Percentiles rank a stretch among this genome's conserved stretches.
These are phyloP conservation scores for Blastobotrys ciferrii DNA, from an alignment of 1,139 yeast species.

Conservation along the genomic window DNA sequence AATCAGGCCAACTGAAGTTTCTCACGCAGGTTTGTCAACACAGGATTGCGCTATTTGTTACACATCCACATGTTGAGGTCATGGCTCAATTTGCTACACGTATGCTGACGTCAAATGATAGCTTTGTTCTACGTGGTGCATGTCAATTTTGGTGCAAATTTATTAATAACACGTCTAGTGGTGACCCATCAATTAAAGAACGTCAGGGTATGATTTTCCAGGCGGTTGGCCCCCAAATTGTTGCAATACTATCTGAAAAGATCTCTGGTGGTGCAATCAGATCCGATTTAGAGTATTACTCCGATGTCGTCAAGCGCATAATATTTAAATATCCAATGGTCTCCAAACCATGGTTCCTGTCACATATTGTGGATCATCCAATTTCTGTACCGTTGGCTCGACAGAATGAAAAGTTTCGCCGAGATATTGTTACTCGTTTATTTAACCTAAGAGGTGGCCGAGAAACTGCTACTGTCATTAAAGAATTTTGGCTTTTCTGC, in stretches of 20 bases:
- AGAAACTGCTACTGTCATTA: slow-evolving; percentile 54
- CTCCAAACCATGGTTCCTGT: slow-evolving; percentile 48
- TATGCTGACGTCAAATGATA: slow-evolving; percentile 55
- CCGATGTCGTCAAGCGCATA: slow-evolving; percentile 53
- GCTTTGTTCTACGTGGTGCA: slow-evolving; percentile 61
- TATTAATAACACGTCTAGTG: slow-evolving; percentile 28
- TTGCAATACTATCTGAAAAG: slow-evolving; percentile 28
- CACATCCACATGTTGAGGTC: slow-evolving; percentile 19
- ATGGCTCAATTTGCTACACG: slow-evolving; percentile 37
- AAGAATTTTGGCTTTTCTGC: slow-evolving; percentile 59
- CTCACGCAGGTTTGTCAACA: slow-evolving; percentile 27
- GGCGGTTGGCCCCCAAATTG: slow-evolving; percentile 29
- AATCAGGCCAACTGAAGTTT: slow-evolving; percentile 27
- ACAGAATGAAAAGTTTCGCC: slow-evolving; percentile 27
- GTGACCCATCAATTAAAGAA: slow-evolving; percentile 12
- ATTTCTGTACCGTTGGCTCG: slow-evolving; percentile 31
- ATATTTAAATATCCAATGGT: slow-evolving; percentile 52
- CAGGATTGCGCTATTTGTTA: slow-evolving; percentile 18
- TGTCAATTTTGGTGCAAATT: slow-evolving; percentile 65
- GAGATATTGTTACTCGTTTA: slow-evolving; percentile 51
- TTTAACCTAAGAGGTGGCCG: slow-evolving; percentile 65
- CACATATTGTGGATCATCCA: slow-evolving; percentile 37
- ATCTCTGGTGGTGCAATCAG: slow-evolving; percentile 50
- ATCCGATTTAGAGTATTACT: slow-evolving; percentile 58
- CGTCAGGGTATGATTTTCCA: slow-evolving; percentile 17